Conservation (phyloP, 2,329 filamentous ascomycete genomes). For the Claviceps pazoutovae region DNA sequence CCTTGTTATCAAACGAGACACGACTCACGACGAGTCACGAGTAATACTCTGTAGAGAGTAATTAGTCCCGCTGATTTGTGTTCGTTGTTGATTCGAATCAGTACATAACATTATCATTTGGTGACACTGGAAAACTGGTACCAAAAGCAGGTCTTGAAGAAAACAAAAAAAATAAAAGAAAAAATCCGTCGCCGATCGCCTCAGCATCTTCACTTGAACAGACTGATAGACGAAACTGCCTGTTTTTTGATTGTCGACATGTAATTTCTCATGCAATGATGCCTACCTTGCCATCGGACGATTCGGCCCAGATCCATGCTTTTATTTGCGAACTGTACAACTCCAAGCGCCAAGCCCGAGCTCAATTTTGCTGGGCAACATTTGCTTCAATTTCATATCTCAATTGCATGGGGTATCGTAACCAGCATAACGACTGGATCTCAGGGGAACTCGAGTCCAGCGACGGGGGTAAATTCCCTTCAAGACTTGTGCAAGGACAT, state of each 20-base stretch:
- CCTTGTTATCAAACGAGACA: not conserved
- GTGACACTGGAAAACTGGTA: too few relatives aligned
- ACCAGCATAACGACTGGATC: not conserved
- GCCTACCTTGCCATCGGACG: not conserved
- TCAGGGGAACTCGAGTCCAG: not conserved
- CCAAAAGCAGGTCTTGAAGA: not conserved
- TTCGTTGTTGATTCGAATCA: too few relatives aligned
- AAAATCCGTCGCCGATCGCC: too few relatives aligned
- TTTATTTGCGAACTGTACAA: not conserved
- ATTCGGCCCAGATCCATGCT: not conserved
- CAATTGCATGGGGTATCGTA: slow-evolving; percentile 1
- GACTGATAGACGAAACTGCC: not conserved
- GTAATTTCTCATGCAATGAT: not conserved
- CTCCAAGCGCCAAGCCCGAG: not conserved
- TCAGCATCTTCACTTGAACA: not conserved
- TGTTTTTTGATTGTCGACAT: not conserved
- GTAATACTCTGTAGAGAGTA: too few relatives aligned
- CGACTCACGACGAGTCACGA: not conserved
- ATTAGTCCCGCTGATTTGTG: too few relatives aligned
- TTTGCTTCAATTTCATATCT: not conserved
- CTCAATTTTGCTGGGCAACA: not conserved
- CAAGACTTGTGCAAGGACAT: not conserved
- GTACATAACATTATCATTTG: not conserved
- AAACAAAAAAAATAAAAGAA: not conserved
- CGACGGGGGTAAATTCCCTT: not conserved